Base-by-base conservation (phyloP, 305 asterid species). In the Fraxinus angustifolia region DNA sequence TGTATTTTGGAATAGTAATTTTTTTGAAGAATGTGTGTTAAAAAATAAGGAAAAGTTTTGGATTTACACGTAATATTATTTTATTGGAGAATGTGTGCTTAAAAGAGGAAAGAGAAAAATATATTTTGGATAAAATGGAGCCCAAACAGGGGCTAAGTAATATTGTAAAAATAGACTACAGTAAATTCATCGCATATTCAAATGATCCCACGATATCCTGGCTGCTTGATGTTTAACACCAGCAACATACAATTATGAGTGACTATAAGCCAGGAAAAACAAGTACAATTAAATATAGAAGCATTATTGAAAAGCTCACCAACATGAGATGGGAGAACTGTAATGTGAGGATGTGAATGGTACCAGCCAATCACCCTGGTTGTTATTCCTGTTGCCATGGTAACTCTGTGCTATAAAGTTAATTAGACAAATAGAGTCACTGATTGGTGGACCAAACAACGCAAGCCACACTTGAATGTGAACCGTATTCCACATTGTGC, bases 301-400 rank as follows among this genome's bases (percentile, higher is more conserved):
- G 45, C 35, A 56, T 26, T 62, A 50, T 72, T 68, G 79, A 14
- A 79, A 84, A 74, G 82, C 99, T 89, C 89, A 96, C 99, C 99
- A 73, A 96, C 98, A 82, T 96, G 99, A 40, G 99, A 96, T 58
- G 99, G 99, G 50, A 94, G 98, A 81, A 96, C 99, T 6, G 99
- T 96, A 79, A 94, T 96, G 87, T 96, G 98, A 83, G 98, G 99
- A 88, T 96, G 99, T 62, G 99, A 96, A 82, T 96, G 99, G 87
- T 96, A 96, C 99, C 99, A 96, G 35, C 99, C 99, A 87, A 96
- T 96, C 89, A 96, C 99, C 86, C 99, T 87, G 83, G 98, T 96
- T 38, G 95, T 91, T 80, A 89, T 92, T 77, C 98, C 98, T 1
- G 93, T 93, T 83, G 86, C 92, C 77, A 71, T 62, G 8, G 99